Evolutionary conservation across 1,284 basidiomycete genomes (phyloP).

Genomic region (Pseudozyma tsukubaensis): DNA sequence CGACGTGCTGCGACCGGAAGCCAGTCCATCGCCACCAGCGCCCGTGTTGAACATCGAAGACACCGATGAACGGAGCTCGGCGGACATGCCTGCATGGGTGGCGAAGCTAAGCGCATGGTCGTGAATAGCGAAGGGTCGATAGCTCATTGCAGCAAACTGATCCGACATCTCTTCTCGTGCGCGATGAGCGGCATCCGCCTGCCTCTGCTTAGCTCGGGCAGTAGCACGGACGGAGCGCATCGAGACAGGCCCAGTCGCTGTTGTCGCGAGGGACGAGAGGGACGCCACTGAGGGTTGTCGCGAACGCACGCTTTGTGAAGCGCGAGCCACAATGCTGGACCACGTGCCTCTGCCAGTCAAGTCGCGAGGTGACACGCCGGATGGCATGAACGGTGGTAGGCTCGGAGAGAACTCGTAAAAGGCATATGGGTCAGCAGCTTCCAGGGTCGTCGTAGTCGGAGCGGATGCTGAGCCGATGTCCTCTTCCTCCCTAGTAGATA

Average conservation of each 20-base stretch:
- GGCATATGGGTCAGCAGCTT: conserved; percentile 38
- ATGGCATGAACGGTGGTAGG: conserved; percentile 57
- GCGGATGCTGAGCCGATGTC: neutral
- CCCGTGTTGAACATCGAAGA: conserved; percentile 4
- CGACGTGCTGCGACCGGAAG: conserved; percentile 18
- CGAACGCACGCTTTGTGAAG: conserved; percentile 30
- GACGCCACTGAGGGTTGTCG: conserved; percentile 34
- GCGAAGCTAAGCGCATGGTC: conserved; percentile 37
- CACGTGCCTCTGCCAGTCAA: conserved; percentile 58
- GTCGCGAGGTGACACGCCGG: conserved; percentile 46
- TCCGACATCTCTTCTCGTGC: conserved; percentile 42
- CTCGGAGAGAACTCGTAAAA: conserved; percentile 60
- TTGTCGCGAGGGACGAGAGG: conserved; percentile 18
- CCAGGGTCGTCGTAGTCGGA: neutral
- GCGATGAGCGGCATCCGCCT: conserved; percentile 33
- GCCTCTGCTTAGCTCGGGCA: conserved; percentile 39
- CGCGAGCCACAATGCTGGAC: conserved; percentile 57
- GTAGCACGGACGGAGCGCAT: conserved; percentile 48
- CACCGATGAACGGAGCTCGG: conserved; percentile 7
- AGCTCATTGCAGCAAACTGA: conserved; percentile 42
- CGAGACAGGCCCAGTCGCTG: conserved; percentile 47
- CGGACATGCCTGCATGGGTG: conserved; percentile 5
- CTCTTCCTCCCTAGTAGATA: conserved; percentile 8
- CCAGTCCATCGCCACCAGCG: neutral
- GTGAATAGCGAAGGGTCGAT: conserved; percentile 54